These are phyloP conservation scores for Phyllosticta paracitricarpa DNA, from an alignment of 2,329 filamentous ascomycete species.

Conservation along the genomic window DNA sequence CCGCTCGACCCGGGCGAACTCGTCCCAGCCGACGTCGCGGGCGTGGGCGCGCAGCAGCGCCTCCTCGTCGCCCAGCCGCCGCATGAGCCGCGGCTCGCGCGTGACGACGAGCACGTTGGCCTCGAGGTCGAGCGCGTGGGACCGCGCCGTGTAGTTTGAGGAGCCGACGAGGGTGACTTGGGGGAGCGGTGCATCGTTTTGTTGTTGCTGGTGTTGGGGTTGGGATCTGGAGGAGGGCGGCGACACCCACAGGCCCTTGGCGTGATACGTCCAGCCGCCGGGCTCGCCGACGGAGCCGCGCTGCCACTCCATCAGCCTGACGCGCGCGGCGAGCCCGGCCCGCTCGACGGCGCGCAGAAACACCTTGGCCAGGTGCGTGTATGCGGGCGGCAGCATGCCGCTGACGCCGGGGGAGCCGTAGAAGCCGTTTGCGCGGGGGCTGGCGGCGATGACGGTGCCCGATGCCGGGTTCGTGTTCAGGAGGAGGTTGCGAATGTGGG, in stretches of 20 bases:
- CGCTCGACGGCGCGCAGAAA: constrained; percentile 59
- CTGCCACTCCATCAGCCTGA: constrained; percentile 80
- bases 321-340: constrained; percentile 45
- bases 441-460: constrained; percentile 84
- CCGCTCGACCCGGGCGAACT: constrained; percentile 72
- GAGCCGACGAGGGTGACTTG: constrained; percentile 78
- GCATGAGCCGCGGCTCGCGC: constrained; percentile 59
- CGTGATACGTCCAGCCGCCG: constrained; percentile 93
- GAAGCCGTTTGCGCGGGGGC: constrained; percentile 90
- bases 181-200: constrained; percentile 47
- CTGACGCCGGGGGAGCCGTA: constrained; percentile 81
- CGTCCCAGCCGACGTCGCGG: constrained; percentile 56
- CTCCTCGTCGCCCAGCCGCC: constrained; percentile 68
- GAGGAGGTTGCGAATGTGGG: constrained; percentile 68
- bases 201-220: constrained; percentile 14
- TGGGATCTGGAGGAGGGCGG: constrained; percentile 26
- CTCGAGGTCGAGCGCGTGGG: constrained; percentile 86
- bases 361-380: constrained; percentile 74
- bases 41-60: constrained; percentile 70
- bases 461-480: constrained; percentile 58
- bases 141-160: constrained; percentile 91
- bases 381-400: constrained; percentile 82
- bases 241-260: constrained; percentile 89
- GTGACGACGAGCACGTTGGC: constrained; percentile 82
- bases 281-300: constrained; percentile 69